Evolutionary conservation across 768 basidiomycete species (phyloP).

Genomic region (Russula ochroleuca): DNA sequence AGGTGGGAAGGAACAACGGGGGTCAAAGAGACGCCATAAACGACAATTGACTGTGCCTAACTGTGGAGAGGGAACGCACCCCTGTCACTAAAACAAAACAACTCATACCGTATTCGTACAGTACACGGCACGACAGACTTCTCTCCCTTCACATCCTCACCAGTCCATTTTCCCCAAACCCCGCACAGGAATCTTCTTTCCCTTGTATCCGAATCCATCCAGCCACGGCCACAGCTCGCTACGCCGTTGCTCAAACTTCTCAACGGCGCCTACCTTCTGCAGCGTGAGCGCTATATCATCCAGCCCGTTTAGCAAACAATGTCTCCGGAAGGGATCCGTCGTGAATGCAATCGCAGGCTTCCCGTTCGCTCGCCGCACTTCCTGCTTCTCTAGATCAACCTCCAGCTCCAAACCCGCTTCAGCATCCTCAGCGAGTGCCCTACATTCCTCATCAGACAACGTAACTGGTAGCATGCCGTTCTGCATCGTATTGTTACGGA

Average conservation of each 20-base stretch:
- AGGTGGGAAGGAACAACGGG: neutral
- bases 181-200: conserved; percentile 61
- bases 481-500: conserved; percentile 59
- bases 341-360: conserved; percentile 70
- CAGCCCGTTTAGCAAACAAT: conserved; percentile 91
- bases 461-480: conserved; percentile 59
- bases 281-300: conserved; percentile 96
- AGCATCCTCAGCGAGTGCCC: conserved; percentile 49
- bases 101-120: neutral
- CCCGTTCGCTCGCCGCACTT: conserved; percentile 59
- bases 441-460: conserved; percentile 47
- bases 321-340: conserved; percentile 85
- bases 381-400: conserved; percentile 57
- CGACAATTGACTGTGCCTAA: neutral
- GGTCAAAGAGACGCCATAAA: neutral
- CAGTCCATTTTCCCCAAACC: conserved; percentile 63
- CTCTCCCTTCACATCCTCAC: conserved; percentile 40
- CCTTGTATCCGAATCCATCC: conserved; percentile 90
- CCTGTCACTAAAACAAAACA: neutral
- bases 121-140: too few relatives aligned
- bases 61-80: neutral
- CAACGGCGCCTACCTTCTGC: conserved; percentile 69
- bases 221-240: conserved; percentile 90
- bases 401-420: conserved; percentile 48
- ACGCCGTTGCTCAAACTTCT: conserved; percentile 72